Conservation (phyloP, 768 basidiomycete genomes). For the Hygrocybe coccinea region DNA sequence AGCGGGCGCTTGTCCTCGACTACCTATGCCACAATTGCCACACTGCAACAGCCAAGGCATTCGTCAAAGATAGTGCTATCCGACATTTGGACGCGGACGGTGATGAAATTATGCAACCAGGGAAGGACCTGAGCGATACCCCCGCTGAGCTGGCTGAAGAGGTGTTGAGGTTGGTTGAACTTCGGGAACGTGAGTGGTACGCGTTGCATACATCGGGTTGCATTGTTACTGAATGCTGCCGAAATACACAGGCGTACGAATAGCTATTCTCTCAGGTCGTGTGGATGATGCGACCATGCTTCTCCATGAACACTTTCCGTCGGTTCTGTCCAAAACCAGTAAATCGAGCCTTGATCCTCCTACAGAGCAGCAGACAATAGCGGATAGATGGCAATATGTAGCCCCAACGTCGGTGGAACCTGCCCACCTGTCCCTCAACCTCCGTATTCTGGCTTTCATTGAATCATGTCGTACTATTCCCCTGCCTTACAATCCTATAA, state of each 20-base stretch:
- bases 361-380: conserved; percentile 24
- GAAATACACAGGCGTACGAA: conserved; percentile 55
- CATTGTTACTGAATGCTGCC: neutral
- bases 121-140: conserved; percentile 13
- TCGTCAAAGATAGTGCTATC: conserved; percentile 57
- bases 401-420: conserved; percentile 65
- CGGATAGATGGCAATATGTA: conserved; percentile 42
- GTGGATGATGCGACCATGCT: conserved; percentile 65
- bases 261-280: conserved; percentile 66
- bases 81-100: conserved; percentile 66
- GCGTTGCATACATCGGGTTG: neutral
- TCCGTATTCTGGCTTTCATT: conserved; percentile 82
- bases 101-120: conserved; percentile 48
- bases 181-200: conserved; percentile 49
- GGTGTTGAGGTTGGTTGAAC: conserved; percentile 42
- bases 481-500: conserved; percentile 39
- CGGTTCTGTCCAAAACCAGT: conserved; percentile 46
- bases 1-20: conserved; percentile 69
- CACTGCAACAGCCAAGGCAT: conserved; percentile 64
- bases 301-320: conserved; percentile 70
- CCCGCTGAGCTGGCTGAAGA: conserved; percentile 32
- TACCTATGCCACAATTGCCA: conserved; percentile 75
- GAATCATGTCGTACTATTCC: conserved; percentile 77
- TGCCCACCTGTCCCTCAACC: conserved; percentile 73
- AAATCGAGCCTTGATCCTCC: conserved; percentile 12